A percentile compares a stretch with the other conserved stretches of the same genome.
phyloP scores from a whole-genome alignment of 169 alveolate species.

The Plasmodium malariae region DNA sequence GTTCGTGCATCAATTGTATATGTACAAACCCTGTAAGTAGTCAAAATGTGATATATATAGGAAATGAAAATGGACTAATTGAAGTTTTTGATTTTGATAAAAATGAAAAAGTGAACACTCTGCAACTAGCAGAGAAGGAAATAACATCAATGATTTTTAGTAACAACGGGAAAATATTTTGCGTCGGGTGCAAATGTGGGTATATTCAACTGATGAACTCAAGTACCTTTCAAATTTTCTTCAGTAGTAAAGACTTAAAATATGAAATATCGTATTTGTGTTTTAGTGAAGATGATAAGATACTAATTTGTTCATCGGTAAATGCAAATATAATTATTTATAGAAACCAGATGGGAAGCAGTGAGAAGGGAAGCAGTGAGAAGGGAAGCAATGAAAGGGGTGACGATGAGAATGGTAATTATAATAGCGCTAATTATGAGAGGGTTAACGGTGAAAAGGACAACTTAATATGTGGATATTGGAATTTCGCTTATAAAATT shows the following conservation, averaged over 20 bases:
- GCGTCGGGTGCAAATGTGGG: conserved; percentile 74
- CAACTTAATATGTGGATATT: background rate
- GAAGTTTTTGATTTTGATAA: conserved; percentile 71
- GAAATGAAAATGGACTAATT: conserved; percentile 50
- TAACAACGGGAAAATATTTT: conserved; percentile 38
- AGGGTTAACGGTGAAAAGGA: too few relatives aligned
- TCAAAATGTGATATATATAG: conserved; percentile 53
- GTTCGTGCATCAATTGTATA: conserved; percentile 37
- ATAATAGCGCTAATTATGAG: too few relatives aligned
- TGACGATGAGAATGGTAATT: background rate
- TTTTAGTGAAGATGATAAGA: conserved; percentile 70
- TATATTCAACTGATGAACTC: conserved; percentile 28
- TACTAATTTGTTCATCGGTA: conserved; percentile 31
- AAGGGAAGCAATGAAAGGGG: background rate
- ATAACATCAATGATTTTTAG: conserved; percentile 46
- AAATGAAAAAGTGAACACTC: conserved; percentile 20
- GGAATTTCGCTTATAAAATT: conserved; percentile 72
- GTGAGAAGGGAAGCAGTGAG: background rate
- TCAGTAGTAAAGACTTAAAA: conserved; percentile 69
- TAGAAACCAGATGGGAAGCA: too few relatives aligned
- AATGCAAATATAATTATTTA: conserved; percentile 67
- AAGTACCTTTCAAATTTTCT: conserved; percentile 13
- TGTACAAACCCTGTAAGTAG: conserved; percentile 30
- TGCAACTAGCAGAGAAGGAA: conserved; percentile 41
- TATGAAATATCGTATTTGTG: conserved; percentile 39